Percentiles rank a stretch among this genome's conserved stretches.
Conservation (phyloP, 495 filamentous ascomycete species). For the Talaromyces nanjingensis region DNA sequence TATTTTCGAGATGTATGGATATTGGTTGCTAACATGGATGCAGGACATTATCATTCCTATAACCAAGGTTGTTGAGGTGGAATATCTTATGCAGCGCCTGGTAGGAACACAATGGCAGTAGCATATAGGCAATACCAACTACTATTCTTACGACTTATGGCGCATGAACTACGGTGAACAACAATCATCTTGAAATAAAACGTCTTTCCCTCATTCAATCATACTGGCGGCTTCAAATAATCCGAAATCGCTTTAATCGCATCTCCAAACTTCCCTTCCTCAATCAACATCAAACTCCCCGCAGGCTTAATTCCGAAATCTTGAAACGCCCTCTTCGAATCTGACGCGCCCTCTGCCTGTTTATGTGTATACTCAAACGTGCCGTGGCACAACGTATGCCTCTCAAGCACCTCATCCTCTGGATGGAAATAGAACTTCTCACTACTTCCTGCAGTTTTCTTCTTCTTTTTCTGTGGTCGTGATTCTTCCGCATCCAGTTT, state of each 20-base stretch:
- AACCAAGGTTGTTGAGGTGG: constrained; percentile 95
- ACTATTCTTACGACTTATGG: neutral
- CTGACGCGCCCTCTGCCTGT: constrained; percentile 66
- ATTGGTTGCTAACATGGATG: constrained; percentile 15
- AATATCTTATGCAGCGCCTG: constrained; percentile 93
- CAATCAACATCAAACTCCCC: constrained; percentile 74
- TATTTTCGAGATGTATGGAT: neutral
- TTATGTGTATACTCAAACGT: constrained; percentile 72
- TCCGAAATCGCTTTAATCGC: constrained; percentile 65
- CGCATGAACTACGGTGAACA: neutral
- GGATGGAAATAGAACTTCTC: constrained; percentile 82
- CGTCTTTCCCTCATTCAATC: neutral
- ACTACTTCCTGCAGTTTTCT: constrained; percentile 46
- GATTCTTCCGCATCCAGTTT: constrained; percentile 62
- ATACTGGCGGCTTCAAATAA: constrained; percentile 48
- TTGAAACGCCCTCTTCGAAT: constrained; percentile 90
- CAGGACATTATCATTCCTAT: constrained; percentile 89
- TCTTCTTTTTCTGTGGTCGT: constrained; percentile 71
- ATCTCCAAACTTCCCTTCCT: constrained; percentile 56
- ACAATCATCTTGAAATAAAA: neutral
- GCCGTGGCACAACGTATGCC: constrained; percentile 57
- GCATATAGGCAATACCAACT: neutral
- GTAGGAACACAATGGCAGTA: constrained; percentile 60
- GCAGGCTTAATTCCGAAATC: constrained; percentile 81
- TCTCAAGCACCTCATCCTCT: constrained; percentile 86